phyloP scores from a whole-genome alignment of 2,329 filamentous ascomycete genomes.

The Phialemonium atrogriseum region DNA sequence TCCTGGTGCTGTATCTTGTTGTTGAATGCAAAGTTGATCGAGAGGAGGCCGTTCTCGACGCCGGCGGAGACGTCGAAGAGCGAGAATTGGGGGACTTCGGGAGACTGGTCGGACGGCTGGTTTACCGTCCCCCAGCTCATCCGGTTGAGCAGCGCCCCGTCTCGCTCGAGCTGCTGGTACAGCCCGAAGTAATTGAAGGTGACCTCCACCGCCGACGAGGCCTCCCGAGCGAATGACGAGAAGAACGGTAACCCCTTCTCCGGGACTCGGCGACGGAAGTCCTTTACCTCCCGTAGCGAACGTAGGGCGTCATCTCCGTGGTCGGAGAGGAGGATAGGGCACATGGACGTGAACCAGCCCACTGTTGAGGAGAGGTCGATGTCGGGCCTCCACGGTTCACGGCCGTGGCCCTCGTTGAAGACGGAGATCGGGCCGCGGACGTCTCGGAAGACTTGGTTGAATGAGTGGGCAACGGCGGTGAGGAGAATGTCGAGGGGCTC shows the following conservation, averaged over 20 bases:
- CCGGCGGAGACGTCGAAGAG: conserved; percentile 11
- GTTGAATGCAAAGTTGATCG: conserved; percentile 5
- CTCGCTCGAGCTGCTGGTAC: conserved; percentile 31
- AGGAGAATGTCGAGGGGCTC: no score
- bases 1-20: conserved; percentile 5
- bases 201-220: conserved; percentile 26
- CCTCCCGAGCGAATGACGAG: conserved; percentile 2
- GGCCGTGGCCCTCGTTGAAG: no score
- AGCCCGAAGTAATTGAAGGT: conserved; percentile 39
- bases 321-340: conserved; percentile 2
- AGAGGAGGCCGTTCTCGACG: conserved; percentile 6
- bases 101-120: conserved; percentile 1
- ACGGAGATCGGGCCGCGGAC: no score
- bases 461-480: no score
- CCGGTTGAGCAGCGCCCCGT: conserved; percentile 9
- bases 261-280: conserved; percentile 1
- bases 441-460: no score
- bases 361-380: conserved; percentile 3
- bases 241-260: conserved; percentile 4
- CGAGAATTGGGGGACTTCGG: conserved; percentile 6
- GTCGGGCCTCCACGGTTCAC: no score
- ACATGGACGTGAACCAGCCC: conserved; percentile 4
- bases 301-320: conserved; percentile 2
- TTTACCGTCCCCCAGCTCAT: conserved; percentile 4
- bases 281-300: conserved; percentile 4